Conservation (phyloP, 495 filamentous ascomycete genomes). For the Bathelium albidoporum region DNA sequence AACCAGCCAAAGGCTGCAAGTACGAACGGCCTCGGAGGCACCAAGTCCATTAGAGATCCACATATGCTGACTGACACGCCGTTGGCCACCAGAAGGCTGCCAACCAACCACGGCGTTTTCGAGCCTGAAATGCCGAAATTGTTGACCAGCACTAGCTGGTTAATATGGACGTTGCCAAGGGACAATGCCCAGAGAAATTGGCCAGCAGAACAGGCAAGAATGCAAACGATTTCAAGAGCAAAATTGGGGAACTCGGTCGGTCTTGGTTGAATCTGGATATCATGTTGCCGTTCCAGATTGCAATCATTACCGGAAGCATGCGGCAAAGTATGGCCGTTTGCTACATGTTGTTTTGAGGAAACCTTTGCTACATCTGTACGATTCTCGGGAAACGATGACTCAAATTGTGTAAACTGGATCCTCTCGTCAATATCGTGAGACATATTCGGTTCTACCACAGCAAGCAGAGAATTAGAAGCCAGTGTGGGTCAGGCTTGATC, state of each 20-base stretch:
- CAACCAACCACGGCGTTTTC: constrained; percentile 37
- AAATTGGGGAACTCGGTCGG: constrained; percentile 32
- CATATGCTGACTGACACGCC: constrained; percentile 38
- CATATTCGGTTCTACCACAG: too few relatives aligned
- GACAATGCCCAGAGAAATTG: constrained; percentile 40
- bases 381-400: too few relatives aligned
- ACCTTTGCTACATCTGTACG: too few relatives aligned
- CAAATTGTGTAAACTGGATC: too few relatives aligned
- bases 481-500: too few relatives aligned
- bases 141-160: constrained; percentile 28
- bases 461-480: too few relatives aligned
- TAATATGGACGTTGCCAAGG: constrained; percentile 35
- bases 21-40: constrained; percentile 34
- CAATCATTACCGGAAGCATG: too few relatives aligned
- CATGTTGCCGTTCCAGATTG: too few relatives aligned
- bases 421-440: too few relatives aligned
- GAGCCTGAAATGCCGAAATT: constrained; percentile 33
- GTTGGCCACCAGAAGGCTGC: constrained; percentile 33
- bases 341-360: too few relatives aligned
- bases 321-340: too few relatives aligned
- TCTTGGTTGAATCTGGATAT: not conserved
- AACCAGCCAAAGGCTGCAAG: constrained; percentile 38
- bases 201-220: constrained; percentile 37
- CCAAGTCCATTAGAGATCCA: constrained; percentile 37
- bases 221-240: constrained; percentile 33